Evolutionary conservation across 805 yeast species (phyloP).

Genomic region (Yarrowia sp.): DNA sequence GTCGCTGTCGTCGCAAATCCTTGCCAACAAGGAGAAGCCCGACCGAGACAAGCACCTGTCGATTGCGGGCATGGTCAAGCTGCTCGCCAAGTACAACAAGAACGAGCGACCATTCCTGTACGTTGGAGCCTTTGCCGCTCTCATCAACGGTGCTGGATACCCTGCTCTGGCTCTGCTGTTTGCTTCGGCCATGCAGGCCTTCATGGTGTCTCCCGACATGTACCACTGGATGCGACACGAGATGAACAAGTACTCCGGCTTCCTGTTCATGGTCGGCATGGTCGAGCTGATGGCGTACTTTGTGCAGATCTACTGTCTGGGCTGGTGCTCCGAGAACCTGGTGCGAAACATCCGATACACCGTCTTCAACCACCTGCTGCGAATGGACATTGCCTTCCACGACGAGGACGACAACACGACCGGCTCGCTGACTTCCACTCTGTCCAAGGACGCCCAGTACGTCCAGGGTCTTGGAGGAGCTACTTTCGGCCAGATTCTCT

Average conservation of each 20-base stretch:
- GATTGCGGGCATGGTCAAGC: constrained; percentile 27
- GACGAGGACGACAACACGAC: constrained; percentile 42
- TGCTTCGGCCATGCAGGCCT: constrained; percentile 40
- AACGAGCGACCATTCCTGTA: constrained; percentile 34
- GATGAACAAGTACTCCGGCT: constrained; percentile 40
- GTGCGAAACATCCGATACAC: constrained; percentile 39
- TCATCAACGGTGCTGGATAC: constrained; percentile 42
- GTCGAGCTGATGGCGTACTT: constrained; percentile 35
- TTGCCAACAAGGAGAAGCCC: constrained; percentile 26
- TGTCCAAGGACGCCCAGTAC: constrained; percentile 44
- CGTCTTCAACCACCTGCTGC: constrained; percentile 39
- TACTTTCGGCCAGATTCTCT: constrained; percentile 43
- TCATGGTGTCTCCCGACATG: constrained; percentile 38
- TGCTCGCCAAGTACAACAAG: constrained; percentile 34
- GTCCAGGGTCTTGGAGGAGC: constrained; percentile 45
- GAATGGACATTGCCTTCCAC: constrained; percentile 42
- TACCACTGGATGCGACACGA: constrained; percentile 40
- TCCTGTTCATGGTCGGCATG: constrained; percentile 41
- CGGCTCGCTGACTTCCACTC: constrained; percentile 41
- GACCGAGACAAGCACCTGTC: constrained; percentile 10
- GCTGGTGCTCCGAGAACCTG: constrained; percentile 37
- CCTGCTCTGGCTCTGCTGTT: constrained; percentile 42
- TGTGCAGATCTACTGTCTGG: constrained; percentile 33
- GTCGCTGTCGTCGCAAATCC: constrained; percentile 29
- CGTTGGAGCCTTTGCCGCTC: constrained; percentile 35